A percentile compares a stretch with the other conserved stretches of the same genome.
phyloP scores from a whole-genome alignment of 2,329 filamentous ascomycete species.

The Alternaria tenuissima region DNA sequence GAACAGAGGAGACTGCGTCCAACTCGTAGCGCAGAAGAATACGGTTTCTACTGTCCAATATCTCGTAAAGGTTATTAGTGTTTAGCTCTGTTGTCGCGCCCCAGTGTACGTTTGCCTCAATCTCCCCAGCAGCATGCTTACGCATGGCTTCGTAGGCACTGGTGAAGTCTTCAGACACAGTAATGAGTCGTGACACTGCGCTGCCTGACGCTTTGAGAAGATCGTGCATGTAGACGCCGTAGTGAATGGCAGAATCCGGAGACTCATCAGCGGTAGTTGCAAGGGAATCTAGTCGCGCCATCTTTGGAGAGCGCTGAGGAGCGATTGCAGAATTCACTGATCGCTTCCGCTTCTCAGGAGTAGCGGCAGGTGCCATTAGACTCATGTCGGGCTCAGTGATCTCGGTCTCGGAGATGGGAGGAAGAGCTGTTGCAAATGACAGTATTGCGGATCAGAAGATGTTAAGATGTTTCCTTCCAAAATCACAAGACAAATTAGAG shows the following conservation, averaged over 20 bases:
- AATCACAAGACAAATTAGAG: neutral
- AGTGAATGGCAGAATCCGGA: neutral
- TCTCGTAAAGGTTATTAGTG: conserved; percentile 10
- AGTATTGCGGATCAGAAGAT: neutral
- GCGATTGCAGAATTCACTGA: neutral
- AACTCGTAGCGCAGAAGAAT: conserved; percentile 12
- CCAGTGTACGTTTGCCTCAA: conserved; percentile 7
- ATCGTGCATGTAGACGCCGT: conserved; percentile 4
- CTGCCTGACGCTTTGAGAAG: neutral
- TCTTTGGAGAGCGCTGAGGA: neutral
- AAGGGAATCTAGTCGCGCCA: neutral
- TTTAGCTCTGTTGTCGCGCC: conserved; percentile 1
- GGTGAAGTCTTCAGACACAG: neutral
- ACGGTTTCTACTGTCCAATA: neutral
- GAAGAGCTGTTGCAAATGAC: neutral
- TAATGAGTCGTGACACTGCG: neutral
- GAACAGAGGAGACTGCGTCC: neutral
- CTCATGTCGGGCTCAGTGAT: neutral
- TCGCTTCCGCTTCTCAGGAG: neutral
- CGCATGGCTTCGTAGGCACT: conserved; percentile 8
- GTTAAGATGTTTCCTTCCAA: too few species aligned
- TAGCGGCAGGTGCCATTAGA: neutral
- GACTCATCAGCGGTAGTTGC: neutral
- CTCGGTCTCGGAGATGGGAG: neutral
- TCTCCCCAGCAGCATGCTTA: neutral